Evolutionary conservation across 129 eudicot genomes (phyloP).

Genomic region (Helianthus annuus): DNA sequence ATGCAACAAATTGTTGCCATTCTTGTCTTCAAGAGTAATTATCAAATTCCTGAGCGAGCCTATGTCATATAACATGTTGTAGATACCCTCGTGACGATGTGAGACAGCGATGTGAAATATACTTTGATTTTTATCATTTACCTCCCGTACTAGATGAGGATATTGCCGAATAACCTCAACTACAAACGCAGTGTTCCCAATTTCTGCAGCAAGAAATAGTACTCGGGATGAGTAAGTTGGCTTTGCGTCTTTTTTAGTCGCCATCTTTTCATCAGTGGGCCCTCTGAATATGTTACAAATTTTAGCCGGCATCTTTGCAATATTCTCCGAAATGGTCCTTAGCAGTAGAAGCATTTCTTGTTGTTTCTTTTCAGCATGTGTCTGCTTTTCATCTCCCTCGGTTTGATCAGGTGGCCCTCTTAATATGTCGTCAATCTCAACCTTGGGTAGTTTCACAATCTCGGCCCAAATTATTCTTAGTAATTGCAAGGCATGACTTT

Average conservation of each 20-base stretch:
- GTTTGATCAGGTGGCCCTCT: conserved; percentile 17
- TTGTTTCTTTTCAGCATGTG: conserved; percentile 11
- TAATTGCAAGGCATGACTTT: conserved; percentile 14
- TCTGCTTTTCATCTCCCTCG: conserved; percentile 10
- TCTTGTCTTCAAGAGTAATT: conserved; percentile 16
- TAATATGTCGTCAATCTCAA: conserved; percentile 11
- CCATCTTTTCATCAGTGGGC: not conserved
- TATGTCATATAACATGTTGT: conserved; percentile 31
- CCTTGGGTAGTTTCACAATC: conserved; percentile 19
- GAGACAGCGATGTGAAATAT: conserved; percentile 39
- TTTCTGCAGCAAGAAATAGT: conserved; percentile 36
- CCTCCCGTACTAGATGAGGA: conserved; percentile 36
- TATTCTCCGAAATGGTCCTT: conserved; percentile 15
- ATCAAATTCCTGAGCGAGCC: conserved; percentile 25
- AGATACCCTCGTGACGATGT: conserved; percentile 35
- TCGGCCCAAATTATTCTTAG: conserved; percentile 21
- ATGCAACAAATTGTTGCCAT: conserved; percentile 37
- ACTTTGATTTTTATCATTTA: conserved; percentile 24
- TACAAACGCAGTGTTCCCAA: conserved; percentile 31
- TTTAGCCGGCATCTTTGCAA: conserved; percentile 11
- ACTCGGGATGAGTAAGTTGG: conserved; percentile 7
- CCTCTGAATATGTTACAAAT: conserved; percentile 2
- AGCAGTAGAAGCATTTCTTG: conserved; percentile 7
- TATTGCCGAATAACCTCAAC: conserved; percentile 20
- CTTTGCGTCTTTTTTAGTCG: not conserved